Conservation (phyloP, 306 rosid genomes). For the Argentina anserina region DNA sequence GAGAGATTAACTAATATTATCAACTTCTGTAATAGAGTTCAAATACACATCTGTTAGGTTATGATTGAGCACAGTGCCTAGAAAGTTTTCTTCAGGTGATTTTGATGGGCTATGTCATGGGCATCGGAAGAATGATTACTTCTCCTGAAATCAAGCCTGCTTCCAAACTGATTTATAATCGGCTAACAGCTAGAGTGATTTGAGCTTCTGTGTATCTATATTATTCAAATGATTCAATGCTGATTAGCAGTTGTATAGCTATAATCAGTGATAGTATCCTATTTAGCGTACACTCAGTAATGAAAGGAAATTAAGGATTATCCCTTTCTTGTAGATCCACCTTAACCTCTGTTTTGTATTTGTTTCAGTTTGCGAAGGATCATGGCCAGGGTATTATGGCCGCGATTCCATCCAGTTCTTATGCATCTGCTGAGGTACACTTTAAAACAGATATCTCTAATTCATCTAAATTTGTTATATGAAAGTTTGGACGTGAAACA, state of each 20-base stretch:
- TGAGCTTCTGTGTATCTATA: too few species aligned
- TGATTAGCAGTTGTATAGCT: too few species aligned
- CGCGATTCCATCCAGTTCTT: constrained; percentile 40
- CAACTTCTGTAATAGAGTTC: background rate
- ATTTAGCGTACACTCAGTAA: too few species aligned
- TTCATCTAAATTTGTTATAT: background rate
- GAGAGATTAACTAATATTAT: background rate
- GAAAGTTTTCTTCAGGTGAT: too few species aligned
- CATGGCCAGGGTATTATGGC: constrained; percentile 37
- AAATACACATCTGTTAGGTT: background rate
- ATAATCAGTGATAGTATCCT: too few species aligned
- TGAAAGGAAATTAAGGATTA: too few species aligned
- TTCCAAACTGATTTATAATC: too few species aligned
- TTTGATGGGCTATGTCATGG: too few species aligned
- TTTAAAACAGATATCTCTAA: background rate
- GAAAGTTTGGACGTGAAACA: constrained; percentile 5
- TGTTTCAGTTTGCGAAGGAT: constrained; percentile 46
- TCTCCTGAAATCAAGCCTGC: too few species aligned
- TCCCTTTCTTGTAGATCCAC: constrained; percentile 1
- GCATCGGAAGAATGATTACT: too few species aligned
- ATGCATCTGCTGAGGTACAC: constrained; percentile 44
- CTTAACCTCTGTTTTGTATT: constrained; percentile 19
- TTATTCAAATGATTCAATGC: too few species aligned
- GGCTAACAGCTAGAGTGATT: too few species aligned
- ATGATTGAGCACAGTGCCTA: background rate